Base-by-base conservation (phyloP, 805 yeast species). In the Zygosaccharomyces bailii region DNA sequence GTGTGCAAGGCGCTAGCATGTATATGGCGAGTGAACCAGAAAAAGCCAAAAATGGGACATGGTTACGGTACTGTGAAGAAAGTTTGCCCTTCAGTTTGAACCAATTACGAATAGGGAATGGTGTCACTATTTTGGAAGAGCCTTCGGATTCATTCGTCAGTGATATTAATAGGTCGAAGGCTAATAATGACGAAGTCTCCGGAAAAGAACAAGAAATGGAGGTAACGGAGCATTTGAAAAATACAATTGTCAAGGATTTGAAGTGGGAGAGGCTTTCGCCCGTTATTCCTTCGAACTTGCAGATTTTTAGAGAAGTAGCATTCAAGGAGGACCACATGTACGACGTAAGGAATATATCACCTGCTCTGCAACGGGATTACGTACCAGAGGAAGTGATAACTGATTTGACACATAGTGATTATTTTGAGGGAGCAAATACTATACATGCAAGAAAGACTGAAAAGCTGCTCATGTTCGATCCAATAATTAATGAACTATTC, bases 321-420 rank as follows among this genome's bases (percentile, higher is more conserved):
- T 29, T 44, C 7, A 18, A 32, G 3, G 32, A 35, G 6, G 56
- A 52, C 17, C 44, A 27, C 30, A 45, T 49, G 46, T 60, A 53
- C 42, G 53, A 52, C 14, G 25, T 46, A 5, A 42, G 46, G 13
- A 41, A 39, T 16, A 42, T 35, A 7, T 30, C 51, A 11, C 49
- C 53, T 0, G 35, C 42, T 9, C 34, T 54, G n/a, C 40, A 44
- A 6, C 55, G 46, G 14, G 57, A 56, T 29, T 60, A 47, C 43
- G 42, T 59, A 5, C 63, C 65, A 3, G 49, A 43, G 4, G 46
- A 47, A 9, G 23, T 60, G n/a, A 20, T 53, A n/a, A 24, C 43
- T 6, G 42, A 44, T 34, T 23, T 53, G 20, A 32, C 49, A 2
- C 31, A 21, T 13, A 39, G 39, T 24, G 45, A 39, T 21, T 34